phyloP scores from a whole-genome alignment of 1,139 yeast genomes.

The Lodderomyces parapsilosis region DNA sequence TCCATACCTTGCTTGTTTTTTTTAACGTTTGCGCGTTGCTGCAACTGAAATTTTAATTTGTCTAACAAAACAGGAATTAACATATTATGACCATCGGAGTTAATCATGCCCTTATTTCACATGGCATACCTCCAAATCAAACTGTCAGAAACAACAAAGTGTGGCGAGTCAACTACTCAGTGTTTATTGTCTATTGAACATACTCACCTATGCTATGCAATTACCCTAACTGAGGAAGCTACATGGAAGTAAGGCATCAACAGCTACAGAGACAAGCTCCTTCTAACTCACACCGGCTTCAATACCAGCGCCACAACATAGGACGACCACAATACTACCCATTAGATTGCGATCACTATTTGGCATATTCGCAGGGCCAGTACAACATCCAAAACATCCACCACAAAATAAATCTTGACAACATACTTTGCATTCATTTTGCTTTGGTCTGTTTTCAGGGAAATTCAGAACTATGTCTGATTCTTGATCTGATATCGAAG shows the following conservation, averaged over 20 bases:
- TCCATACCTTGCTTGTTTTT: too few species aligned
- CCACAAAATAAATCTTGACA: conserved; percentile 17
- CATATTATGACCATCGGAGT: not conserved
- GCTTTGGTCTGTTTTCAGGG: conserved; percentile 15
- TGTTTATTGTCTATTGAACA: too few species aligned
- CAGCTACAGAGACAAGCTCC: too few species aligned
- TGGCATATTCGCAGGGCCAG: conserved; percentile 6
- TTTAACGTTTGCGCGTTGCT: not conserved
- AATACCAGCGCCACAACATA: conserved; percentile 16
- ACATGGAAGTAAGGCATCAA: too few species aligned
- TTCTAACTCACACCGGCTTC: conserved; percentile 5
- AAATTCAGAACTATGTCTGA: conserved; percentile 16
- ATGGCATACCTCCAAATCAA: too few species aligned
- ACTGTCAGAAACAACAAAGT: too few species aligned
- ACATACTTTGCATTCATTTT: conserved; percentile 7
- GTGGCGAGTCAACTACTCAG: too few species aligned
- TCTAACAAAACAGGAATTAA: conserved; percentile 1
- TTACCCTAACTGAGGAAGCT: too few species aligned
- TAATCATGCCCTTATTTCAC: too few species aligned
- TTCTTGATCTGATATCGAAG: conserved; percentile 19
- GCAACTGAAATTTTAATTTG: not conserved
- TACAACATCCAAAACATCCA: conserved; percentile 20
- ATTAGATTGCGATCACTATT: conserved; percentile 16
- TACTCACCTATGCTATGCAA: too few species aligned
- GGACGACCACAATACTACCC: conserved; percentile 14